These are phyloP conservation scores for Dryadomyces quercus-mongolicae DNA, from an alignment of 2,329 filamentous ascomycete genomes.

Conservation along the genomic window DNA sequence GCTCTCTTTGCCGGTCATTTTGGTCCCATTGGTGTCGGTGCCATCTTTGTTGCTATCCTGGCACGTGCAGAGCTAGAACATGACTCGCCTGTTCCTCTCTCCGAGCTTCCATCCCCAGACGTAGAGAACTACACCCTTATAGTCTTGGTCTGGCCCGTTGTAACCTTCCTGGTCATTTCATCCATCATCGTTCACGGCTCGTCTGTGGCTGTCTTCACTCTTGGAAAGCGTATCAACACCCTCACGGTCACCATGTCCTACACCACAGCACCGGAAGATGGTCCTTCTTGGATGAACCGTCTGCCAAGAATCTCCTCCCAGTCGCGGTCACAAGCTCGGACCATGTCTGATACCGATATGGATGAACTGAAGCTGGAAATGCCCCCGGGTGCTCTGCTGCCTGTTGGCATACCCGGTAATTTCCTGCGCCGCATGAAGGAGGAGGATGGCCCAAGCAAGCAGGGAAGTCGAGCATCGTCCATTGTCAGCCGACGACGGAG, in stretches of 20 bases:
- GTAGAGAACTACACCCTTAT: constrained; percentile 57
- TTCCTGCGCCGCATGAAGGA: constrained; percentile 78
- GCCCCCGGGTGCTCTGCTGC: constrained; percentile 59
- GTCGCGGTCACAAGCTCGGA: constrained; percentile 71
- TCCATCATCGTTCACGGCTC: constrained; percentile 96
- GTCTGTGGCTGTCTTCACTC: constrained; percentile 94
- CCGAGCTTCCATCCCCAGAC: constrained; percentile 42
- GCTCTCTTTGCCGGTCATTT: constrained; percentile 95
- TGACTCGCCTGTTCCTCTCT: constrained; percentile 60
- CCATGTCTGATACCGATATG: constrained; percentile 66
- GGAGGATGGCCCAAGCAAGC: constrained; percentile 46
- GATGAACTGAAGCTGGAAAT: constrained; percentile 51
- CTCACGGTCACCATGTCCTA: constrained; percentile 93
- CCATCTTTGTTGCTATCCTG: constrained; percentile 88
- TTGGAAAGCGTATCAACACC: constrained; percentile 97
- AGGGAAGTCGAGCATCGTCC: constrained; percentile 47
- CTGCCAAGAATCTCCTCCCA: constrained; percentile 58
- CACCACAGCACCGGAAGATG: constrained; percentile 78
- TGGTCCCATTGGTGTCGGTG: constrained; percentile 91
- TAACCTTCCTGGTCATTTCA: constrained; percentile 82
- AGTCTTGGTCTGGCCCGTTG: constrained; percentile 87
- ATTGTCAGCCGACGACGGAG: constrained; percentile 48
- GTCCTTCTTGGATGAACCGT: constrained; percentile 89
- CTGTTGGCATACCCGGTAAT: constrained; percentile 57
- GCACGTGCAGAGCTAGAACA: constrained; percentile 84